A percentile compares a stretch with the other conserved stretches of the same genome.
These are phyloP conservation scores for Ambispora gerdemannii DNA, from an alignment of 192 early-diverging fungal species.

Conservation along the genomic window DNA sequence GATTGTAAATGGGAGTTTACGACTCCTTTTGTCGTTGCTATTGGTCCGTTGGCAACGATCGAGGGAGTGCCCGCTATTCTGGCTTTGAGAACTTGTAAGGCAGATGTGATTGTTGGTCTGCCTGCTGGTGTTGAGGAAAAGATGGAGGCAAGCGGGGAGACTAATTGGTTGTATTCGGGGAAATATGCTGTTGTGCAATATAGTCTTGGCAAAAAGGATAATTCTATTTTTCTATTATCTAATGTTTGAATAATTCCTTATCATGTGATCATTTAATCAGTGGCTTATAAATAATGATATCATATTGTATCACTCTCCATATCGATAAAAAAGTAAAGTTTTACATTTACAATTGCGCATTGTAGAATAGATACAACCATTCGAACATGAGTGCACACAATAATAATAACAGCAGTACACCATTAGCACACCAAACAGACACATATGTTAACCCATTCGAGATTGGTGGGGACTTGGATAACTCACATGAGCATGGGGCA, in stretches of 20 bases:
- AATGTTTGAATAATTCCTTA: too few relatives aligned
- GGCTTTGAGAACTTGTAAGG: slow-evolving; percentile 82
- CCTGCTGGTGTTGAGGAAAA: slow-evolving; percentile 50
- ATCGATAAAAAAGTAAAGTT: too few relatives aligned
- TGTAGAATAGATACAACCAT: too few relatives aligned
- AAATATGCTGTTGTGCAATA: slow-evolving; percentile 69
- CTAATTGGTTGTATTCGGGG: slow-evolving; percentile 68
- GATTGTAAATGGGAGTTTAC: slow-evolving; percentile 83
- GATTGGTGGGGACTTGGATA: background rate
- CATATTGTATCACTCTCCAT: too few relatives aligned
- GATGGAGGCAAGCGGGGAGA: slow-evolving; percentile 42
- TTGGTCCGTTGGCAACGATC: slow-evolving; percentile 65
- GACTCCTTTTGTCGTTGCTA: slow-evolving; percentile 79
- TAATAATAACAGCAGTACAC: too few relatives aligned
- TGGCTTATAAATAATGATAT: too few relatives aligned
- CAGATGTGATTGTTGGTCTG: slow-evolving; percentile 78
- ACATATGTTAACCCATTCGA: slow-evolving; percentile 26
- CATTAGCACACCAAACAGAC: background rate
- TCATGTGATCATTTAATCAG: too few relatives aligned
- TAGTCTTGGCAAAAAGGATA: background rate
- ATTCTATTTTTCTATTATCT: too few relatives aligned
- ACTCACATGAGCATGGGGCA: background rate
- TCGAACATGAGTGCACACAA: too few relatives aligned
- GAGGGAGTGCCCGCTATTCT: slow-evolving; percentile 63
- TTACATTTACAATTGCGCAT: too few relatives aligned